Evolutionary conservation across 805 yeast species (phyloP), one percentile per base, ranked within the genome.

Genomic region (Starmerella cellae): DNA sequence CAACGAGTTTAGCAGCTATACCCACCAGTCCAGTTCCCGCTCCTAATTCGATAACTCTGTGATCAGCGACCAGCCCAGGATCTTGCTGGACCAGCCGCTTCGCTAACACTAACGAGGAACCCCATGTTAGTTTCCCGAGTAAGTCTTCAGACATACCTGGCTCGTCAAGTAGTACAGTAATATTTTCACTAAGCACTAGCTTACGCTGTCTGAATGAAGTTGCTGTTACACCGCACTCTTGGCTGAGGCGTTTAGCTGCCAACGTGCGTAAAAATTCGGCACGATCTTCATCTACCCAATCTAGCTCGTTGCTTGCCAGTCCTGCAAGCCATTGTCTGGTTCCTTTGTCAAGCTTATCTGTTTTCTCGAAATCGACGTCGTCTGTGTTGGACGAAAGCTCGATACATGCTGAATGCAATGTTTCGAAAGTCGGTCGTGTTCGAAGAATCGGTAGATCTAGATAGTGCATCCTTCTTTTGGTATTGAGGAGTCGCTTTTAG

Each of bases 11-110:
- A 43, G 82, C 68, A 0, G 77, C 68, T 28, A 91, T 79, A 0
- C 97, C 96, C 3, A 78, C 79, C 14, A 88, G 65, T 0, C 98
- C 98, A 0, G 98, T 91, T 0, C 98, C 98, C 0, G 97, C 69
- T 0, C 98, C 98, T n/a, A 91, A 63, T 54, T 88, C 98, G 38
- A 56, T 52, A 14, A 51, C 50, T 3, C 62, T 58, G 18, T 54
- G 59, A 14, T 37, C 20, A 3, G 61, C 47, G 30, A 48, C 26
- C 39, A 52, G 20, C 42, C 53, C 3, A 58, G 69, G 31, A 6
- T 39, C 32, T 4, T 42, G 30, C 11, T 17, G 27, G 9, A 43
- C 48, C 2, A 83, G 57, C 21, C 80, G 60, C 27, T 69, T 63
- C 23, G 91, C 70, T 20, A 91, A 62, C 5, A 83, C 69, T 21